Base-by-base conservation (phyloP, 2,329 filamentous ascomycete species). In the Cercospora brassicicola region DNA sequence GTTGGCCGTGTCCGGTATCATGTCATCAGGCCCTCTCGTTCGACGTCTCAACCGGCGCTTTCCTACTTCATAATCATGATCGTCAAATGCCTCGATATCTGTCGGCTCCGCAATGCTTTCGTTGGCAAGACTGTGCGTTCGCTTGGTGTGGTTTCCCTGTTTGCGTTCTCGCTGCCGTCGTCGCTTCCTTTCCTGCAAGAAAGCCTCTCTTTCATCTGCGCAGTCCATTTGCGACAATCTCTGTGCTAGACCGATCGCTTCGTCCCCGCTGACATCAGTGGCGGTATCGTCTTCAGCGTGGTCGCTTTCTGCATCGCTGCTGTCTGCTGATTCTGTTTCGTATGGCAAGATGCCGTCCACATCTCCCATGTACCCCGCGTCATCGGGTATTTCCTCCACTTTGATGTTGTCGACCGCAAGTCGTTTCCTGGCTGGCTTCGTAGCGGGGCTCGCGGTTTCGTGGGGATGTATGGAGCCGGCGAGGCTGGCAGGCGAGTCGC, bases 41-140 rank as follows among this genome's bases (percentile, higher is more conserved):
- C 81, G 77, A 63, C 82, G 78, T 66, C 82, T 77, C 42, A 84
- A 76, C 57, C 82, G 79, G 31, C 82, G 79, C 62, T 79, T 78
- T 30, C 72, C 78, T 7, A 74, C 73, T 45, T 78, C 77, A 48
- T 79, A 72, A 63, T 82, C 81, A 28, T 78, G 75, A 64, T 76
- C 75, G 64, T 80, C 79, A 28, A 81, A 74, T 15, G 77, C 78
- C 23, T 82, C 81, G 48, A 78, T 74, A 64, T 82, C 80, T 23
- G 80, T 80, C 59, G 78, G 78, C 69, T 80, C 81, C 63, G 79
- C 79, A 61, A 83, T 81, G 62, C 80, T 81, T 71, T 80, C 80
- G 30, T 82, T 75, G 64, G 79, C 83, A 73, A 82, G 78, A 69
- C 80, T 82, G 73, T 83, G 79, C 56, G 76, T 81, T 55, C 83